Percentiles rank a stretch among this genome's conserved stretches.
phyloP scores from a whole-genome alignment of 257 asterid species.

The Haberlea rhodopensis region DNA sequence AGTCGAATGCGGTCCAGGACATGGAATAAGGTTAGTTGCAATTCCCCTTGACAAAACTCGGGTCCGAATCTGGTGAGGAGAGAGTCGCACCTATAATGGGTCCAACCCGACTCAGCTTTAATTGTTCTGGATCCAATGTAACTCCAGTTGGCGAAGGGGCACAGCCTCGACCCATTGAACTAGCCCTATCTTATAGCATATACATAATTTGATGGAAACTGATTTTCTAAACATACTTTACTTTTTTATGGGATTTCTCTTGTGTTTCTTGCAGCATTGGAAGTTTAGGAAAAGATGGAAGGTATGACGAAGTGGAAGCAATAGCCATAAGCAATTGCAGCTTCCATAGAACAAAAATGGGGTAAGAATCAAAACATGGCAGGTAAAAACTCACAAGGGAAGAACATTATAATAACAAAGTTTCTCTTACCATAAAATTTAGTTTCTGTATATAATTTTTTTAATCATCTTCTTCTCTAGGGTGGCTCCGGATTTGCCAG shows the following conservation, averaged over 20 bases:
- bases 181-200: neutral
- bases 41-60: neutral
- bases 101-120: too few species aligned
- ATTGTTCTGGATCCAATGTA: too few species aligned
- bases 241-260: neutral
- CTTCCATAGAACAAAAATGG: slow-evolving; percentile 39
- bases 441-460: too few species aligned
- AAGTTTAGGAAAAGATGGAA: slow-evolving; percentile 45
- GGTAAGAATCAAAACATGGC: slow-evolving; percentile 63
- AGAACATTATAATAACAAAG: too few species aligned
- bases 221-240: neutral
- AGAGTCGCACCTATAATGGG: too few species aligned
- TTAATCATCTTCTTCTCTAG: too few species aligned
- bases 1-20: slow-evolving; percentile 56
- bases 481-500: too few species aligned
- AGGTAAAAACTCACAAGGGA: slow-evolving; percentile 32
- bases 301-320: slow-evolving; percentile 35
- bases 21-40: slow-evolving; percentile 49
- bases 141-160: too few species aligned
- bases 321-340: slow-evolving; percentile 38
- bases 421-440: too few species aligned
- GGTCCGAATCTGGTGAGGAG: slow-evolving; percentile 20
- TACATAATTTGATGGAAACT: neutral
- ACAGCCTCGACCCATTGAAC: neutral
- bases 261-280: slow-evolving; percentile 38